A percentile compares a stretch with the other conserved stretches of the same genome.
Evolutionary conservation across 176 grass and related monocot genomes (phyloP).

Genomic region (Thinopyrum elongatum): DNA sequence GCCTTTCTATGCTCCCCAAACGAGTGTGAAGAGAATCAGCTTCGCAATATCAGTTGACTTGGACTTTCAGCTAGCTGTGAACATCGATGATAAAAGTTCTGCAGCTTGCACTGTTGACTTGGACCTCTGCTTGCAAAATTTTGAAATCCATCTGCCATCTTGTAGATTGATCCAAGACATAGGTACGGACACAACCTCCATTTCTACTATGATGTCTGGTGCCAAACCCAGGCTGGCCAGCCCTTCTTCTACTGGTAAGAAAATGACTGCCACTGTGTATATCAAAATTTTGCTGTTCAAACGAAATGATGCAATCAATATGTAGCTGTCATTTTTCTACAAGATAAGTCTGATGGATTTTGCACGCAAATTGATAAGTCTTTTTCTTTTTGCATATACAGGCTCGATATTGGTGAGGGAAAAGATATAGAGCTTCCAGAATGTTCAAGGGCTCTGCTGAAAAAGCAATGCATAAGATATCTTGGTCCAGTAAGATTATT

Average conservation of each 20-base stretch:
- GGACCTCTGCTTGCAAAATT: background rate
- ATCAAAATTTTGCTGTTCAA: background rate
- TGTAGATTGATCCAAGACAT: constrained; percentile 88
- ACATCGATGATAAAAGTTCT: constrained; percentile 4
- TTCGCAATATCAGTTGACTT: constrained; percentile 25
- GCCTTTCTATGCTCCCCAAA: background rate
- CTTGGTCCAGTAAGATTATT: constrained; percentile 79
- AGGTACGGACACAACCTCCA: constrained; percentile 95
- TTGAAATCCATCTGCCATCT: background rate
- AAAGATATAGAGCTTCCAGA: constrained; percentile 70
- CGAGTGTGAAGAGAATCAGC: constrained; percentile 18
- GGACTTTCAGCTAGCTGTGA: constrained; percentile 14
- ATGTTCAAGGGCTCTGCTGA: constrained; percentile 62
- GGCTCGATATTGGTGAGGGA: constrained; percentile 91
- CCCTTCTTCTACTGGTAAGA: constrained; percentile 99
- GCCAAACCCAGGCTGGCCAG: constrained; percentile 69
- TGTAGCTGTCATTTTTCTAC: background rate
- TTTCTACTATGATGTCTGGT: constrained; percentile 81
- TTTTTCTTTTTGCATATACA: constrained; percentile 17
- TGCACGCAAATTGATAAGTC: background rate
- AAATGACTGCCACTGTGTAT: background rate
- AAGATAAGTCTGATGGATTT: background rate
- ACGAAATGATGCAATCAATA: background rate
- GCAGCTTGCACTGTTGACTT: background rate
- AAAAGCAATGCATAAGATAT: constrained; percentile 86